Evolutionary conservation across 495 filamentous ascomycete species (phyloP), one percentile per base, ranked within the genome.

Genomic region (Friedmanniomyces simplex): DNA sequence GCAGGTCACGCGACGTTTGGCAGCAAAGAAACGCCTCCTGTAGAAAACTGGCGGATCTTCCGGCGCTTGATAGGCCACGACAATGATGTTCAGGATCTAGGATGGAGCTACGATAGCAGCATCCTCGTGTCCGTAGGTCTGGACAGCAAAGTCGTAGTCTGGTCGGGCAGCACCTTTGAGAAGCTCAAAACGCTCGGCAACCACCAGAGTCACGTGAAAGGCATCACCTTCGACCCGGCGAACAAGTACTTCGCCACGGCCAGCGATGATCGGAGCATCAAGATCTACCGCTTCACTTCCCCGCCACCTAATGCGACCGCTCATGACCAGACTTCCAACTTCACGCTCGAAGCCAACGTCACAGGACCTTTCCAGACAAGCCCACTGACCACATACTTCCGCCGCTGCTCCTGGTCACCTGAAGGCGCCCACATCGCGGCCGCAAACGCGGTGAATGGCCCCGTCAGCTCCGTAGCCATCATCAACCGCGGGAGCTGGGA

Each of bases 181-280:
- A 96, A 95, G 74, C 77, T 99, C 52, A 97, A 96, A 76, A 88
- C 85, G 2, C 74, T 99, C 12, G 82, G 87, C 8, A 81, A 88
- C 41, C 93, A 99, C 65, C 87, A 94, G 67, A 96, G 90, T 66
- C 93, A 96, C 66, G 94, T 99, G 68, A 99, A 99, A 70, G 93
- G 93, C 24, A 88, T 99, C 65, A 95, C 90, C 0, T 99, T 99
- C 67, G 93, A 99, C 66, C 93, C 93, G 1, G 94, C 94, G 20
- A 97, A 96, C 73, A 97, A 97, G 67, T 97, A 95, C 75, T 99
- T 99, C 72, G 93, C 93, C 26, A 99, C 93, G 1, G 90, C 93
- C 0, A 95, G 88, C 72, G 93, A 99, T 68, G 93, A 99, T 67
- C 84, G 93, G 30, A 89, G 89, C 7, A 93, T 99, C 71, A 95